Evolutionary conservation across 2,329 filamentous ascomycete species (phyloP).

Genomic region (Cladosporium sp.): DNA sequence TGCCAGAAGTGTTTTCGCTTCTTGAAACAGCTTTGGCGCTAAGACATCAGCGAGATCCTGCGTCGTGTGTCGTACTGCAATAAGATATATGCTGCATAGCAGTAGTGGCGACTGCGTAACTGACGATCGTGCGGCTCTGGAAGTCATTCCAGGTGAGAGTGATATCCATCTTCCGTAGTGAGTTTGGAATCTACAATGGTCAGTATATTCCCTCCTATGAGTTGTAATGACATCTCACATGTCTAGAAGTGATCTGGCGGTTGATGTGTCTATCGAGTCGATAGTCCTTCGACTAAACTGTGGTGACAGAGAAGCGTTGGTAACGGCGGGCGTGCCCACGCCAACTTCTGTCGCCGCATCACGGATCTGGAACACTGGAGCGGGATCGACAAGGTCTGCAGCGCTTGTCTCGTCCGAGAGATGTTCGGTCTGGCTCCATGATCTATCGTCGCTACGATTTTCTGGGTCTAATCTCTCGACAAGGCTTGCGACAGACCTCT

Average conservation of each 20-base stretch:
- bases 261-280: neutral
- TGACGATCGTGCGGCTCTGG: neutral
- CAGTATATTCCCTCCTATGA: neutral
- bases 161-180: slow-evolving; percentile 3
- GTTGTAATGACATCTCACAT: neutral
- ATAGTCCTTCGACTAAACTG: neutral
- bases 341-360: neutral
- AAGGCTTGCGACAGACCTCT: neutral
- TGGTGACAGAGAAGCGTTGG: neutral
- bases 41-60: slow-evolving; percentile 18
- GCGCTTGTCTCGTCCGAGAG: neutral
- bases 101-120: neutral
- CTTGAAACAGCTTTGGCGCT: slow-evolving; percentile 42
- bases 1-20: slow-evolving; percentile 36
- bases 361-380: neutral
- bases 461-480: neutral
- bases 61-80: neutral
- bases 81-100: neutral
- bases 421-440: neutral
- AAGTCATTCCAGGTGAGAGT: neutral
- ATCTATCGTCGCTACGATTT: neutral
- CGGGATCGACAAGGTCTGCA: neutral
- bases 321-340: neutral
- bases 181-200: neutral
- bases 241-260: neutral